Base-by-base conservation (phyloP, 2,329 filamentous ascomycete genomes). In the Colletotrichum eremochloae region DNA sequence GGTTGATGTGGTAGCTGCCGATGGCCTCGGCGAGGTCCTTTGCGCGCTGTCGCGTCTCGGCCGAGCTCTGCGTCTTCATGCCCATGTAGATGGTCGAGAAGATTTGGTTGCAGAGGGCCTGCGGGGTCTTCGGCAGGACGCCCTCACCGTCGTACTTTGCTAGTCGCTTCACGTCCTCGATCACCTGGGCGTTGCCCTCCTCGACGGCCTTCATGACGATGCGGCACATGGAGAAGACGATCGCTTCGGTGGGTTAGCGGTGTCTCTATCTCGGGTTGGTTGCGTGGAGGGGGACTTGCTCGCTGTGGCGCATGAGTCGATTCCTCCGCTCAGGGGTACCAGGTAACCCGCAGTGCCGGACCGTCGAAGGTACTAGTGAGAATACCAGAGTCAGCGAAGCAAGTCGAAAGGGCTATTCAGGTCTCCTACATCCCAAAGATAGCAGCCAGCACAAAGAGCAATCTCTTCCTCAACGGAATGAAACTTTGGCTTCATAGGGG, bases 1-100 rank as follows among this genome's bases (percentile, higher is more conserved):
- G 84, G 77, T 95, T 88, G 5, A 89, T 85, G 78, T 96, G 94
- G 77, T 94, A 91, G 20, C 88, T 85, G 3, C 93, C 93, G 64
- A 96, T 94, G 5, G 84, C 85, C 5, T 84, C 77, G 5, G 87
- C 80, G 0, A 96, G 85, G 0, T 87, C 84, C 77, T 88, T 88
- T 1, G 94, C 92, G 38, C 94, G 85, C 58, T 86, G 84, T 12
- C 93, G 84, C 0, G 93, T 95, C 74, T 94, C 92, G 53, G 84
- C 82, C 33, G 87, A 90, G 62, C 88, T 91, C 53, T 91, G 92
- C 74, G 92, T 89, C 75, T 86, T 83, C 77, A 91, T 95, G 14
- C 92, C 93, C 90, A 94, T 92, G 80, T 90, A 94, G 58, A 86
- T 85, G 1, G 91, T 94, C 75, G 78, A 75, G 6, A 81, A 77